Evolutionary conservation across 1,284 basidiomycete genomes (phyloP).

Genomic region (Veloboletus limbatus): DNA sequence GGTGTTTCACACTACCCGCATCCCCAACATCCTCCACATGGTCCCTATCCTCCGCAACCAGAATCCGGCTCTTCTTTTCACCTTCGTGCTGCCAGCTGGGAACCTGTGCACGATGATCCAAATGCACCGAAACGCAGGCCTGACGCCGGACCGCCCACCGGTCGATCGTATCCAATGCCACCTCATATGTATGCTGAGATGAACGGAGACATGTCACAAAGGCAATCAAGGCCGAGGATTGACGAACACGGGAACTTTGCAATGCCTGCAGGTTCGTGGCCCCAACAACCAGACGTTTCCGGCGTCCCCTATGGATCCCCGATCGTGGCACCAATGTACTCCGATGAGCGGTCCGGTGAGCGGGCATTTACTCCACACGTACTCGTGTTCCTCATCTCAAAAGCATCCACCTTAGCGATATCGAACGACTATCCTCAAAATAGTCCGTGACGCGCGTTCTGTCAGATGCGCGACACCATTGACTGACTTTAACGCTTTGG

Average conservation of each 20-base stretch:
- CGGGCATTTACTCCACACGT: slow-evolving; percentile 7
- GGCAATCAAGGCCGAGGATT: slow-evolving; percentile 29
- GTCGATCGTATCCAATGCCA: slow-evolving; percentile 36
- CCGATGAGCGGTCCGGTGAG: slow-evolving; percentile 47
- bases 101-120: slow-evolving; percentile 36
- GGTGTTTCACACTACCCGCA: slow-evolving; percentile 34
- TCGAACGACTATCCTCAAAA: slow-evolving; percentile 30
- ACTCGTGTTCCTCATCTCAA: slow-evolving; percentile 16
- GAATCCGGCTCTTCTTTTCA: slow-evolving; percentile 37
- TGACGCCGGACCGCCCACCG: slow-evolving; percentile 31
- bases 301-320: slow-evolving; percentile 37
- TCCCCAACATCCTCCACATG: slow-evolving; percentile 26
- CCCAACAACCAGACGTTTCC: slow-evolving; percentile 28
- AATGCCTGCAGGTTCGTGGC: slow-evolving; percentile 27
- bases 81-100: slow-evolving; percentile 46
- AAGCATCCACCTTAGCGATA: slow-evolving; percentile 27
- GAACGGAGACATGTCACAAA: slow-evolving; percentile 32
- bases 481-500: slow-evolving; percentile 17
- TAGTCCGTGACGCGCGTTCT: slow-evolving; percentile 29
- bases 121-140: slow-evolving; percentile 34
- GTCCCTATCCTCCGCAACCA: slow-evolving; percentile 29
- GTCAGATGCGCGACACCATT: not conserved
- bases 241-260: slow-evolving; percentile 30
- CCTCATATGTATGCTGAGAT: slow-evolving; percentile 36
- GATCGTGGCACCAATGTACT: slow-evolving; percentile 41